Evolutionary conservation across 2,329 filamentous ascomycete species (phyloP), one percentile per base, ranked within the genome.

Genomic region (Aureobasidium sp.): DNA sequence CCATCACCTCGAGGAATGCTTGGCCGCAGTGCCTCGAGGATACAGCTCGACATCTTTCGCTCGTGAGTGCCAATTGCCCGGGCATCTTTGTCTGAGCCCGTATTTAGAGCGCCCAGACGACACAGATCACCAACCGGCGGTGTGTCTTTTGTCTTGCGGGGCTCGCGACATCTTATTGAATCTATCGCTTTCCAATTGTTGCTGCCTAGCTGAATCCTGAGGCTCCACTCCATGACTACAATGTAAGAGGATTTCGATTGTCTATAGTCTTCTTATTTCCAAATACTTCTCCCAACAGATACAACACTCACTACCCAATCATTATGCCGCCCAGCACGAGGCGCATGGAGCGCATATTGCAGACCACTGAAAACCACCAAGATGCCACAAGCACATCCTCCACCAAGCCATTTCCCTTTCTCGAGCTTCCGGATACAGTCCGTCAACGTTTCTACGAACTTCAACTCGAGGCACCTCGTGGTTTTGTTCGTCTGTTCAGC

Each of bases 381-480:
- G 1, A 55, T n/a, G 26, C 5, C 20, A 32, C 37, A 20, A 29
- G 37, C 37, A 42, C 37, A 41, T 20, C 17, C 8, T n/a, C 34
- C 8, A 23, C 10, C 27, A 46, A 57, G 17, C 55, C 55, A 39
- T 58, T 58, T 23, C 55, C 55, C 8, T 58, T 58, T 23, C 55
- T 58, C 32, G 32, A 37, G 1, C 42, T 58, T n/a, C 55, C 55
- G 4, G 55, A 58, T 2, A 47, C 55, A 47, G 55, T 58, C 1
- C 55, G 55, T 13, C 55, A 58, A 27, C 55, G 55, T 9, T 39
- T 58, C 32, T 58, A 58, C 8, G 55, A 58, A 23, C 32, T 58
- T 15, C 55, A 58, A n/a, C 55, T 58, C 15, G 29, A 37, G 10
- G 42, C 42, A 23, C 20, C 29, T n/a, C 55, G 55, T 29, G 23